Conservation (phyloP, 2,329 filamentous ascomycete genomes). For the Aspergillus intermedius region DNA sequence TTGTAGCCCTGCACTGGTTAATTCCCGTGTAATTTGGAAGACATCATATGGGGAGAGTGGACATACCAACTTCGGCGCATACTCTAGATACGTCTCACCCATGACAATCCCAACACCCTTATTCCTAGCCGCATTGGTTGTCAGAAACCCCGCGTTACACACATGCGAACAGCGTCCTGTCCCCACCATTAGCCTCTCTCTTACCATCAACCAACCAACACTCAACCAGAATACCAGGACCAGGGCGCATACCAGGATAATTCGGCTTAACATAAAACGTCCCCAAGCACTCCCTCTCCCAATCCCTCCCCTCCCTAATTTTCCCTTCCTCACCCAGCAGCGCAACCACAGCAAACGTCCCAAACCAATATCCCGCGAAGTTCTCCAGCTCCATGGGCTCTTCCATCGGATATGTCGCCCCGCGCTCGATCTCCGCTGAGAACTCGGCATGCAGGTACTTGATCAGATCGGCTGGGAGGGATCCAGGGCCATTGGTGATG, state of each 20-base stretch:
- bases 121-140: constrained; percentile 25
- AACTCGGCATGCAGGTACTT: constrained; percentile 27
- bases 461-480: constrained; percentile 19
- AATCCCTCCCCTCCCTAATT: constrained; percentile 21
- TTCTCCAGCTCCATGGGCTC: constrained; percentile 22
- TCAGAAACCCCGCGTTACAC: constrained; percentile 34
- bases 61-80: constrained; percentile 31
- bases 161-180: constrained; percentile 35
- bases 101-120: constrained; percentile 31
- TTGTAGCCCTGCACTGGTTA: constrained; percentile 28
- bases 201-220: background rate
- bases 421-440: constrained; percentile 28
- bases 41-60: background rate
- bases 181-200: background rate
- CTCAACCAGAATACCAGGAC: background rate
- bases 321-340: constrained; percentile 15
- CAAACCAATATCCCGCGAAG: constrained; percentile 35
- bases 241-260: constrained; percentile 29
- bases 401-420: constrained; percentile 36
- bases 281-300: constrained; percentile 30
- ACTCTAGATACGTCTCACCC: constrained; percentile 32
- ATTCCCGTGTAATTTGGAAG: background rate
- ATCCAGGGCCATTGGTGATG: constrained; percentile 15
- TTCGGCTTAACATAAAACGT: constrained; percentile 39
- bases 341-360: constrained; percentile 31